These are phyloP conservation scores for Collybia mongolica DNA, from an alignment of 768 basidiomycete species.

Conservation along the genomic window DNA sequence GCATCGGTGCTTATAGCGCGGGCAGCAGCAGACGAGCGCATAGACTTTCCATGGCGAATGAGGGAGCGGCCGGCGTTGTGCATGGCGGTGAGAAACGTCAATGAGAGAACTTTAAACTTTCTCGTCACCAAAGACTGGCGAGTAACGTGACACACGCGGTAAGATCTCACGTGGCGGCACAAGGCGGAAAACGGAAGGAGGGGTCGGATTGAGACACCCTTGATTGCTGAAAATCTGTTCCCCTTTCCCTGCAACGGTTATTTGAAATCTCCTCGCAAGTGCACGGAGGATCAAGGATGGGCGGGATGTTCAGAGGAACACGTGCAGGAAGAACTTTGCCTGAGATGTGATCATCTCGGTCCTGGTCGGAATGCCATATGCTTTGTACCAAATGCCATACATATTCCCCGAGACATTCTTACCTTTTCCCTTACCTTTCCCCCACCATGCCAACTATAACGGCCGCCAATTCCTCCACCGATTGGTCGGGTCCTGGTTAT, in stretches of 20 bases:
- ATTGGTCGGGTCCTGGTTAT: constrained; percentile 38
- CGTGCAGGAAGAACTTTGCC: neutral
- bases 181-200: too few relatives aligned
- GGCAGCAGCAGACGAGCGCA: constrained; percentile 17
- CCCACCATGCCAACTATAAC: too few relatives aligned
- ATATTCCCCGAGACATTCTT: neutral
- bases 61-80: constrained; percentile 36
- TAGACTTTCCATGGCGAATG: constrained; percentile 30
- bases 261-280: too few relatives aligned
- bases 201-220: too few relatives aligned
- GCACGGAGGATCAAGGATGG: too few relatives aligned
- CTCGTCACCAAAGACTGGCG: too few relatives aligned
- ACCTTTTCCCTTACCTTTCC: neutral
- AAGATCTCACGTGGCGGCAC: too few relatives aligned
- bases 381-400: neutral
- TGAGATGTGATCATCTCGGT: too few relatives aligned
- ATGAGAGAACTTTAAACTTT: neutral
- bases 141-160: too few relatives aligned
- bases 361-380: too few relatives aligned
- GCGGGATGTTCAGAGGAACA: neutral
- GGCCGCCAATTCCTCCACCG: constrained; percentile 31
- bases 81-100: constrained; percentile 30
- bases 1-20: constrained; percentile 14
- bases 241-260: too few relatives aligned
- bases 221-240: too few relatives aligned